phyloP scores from a whole-genome alignment of 73 alveolate species.

The Symbiodinium natans region DNA sequence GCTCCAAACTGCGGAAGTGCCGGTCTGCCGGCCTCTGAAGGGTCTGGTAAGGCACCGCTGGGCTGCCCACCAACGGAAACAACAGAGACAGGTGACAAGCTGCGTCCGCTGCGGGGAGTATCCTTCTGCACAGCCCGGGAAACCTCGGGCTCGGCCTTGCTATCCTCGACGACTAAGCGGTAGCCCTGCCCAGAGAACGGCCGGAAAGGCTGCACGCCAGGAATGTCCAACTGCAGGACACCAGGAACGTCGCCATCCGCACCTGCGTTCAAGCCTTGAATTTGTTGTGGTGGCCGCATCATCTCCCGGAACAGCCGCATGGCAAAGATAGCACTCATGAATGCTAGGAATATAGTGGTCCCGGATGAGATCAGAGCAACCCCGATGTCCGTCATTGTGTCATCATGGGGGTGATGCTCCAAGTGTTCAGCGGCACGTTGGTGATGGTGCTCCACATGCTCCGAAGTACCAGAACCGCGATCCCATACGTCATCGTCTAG shows the following conservation, averaged over 20 bases:
- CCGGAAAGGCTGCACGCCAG: constrained; percentile 62
- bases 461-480: neutral
- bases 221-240: constrained; percentile 27
- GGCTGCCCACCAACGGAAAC: neutral
- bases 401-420: neutral
- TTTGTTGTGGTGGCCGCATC: constrained; percentile 12
- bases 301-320: constrained; percentile 45
- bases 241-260: neutral
- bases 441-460: constrained; percentile 3
- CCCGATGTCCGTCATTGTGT: constrained; percentile 20
- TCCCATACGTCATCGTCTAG: neutral
- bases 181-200: constrained; percentile 75
- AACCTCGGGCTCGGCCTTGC: neutral
- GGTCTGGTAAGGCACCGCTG: neutral
- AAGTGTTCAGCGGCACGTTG: neutral
- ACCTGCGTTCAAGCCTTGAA: neutral
- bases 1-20: neutral
- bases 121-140: neutral
- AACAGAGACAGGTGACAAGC: neutral
- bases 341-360: constrained; percentile 53
- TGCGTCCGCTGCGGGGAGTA: neutral
- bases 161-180: neutral
- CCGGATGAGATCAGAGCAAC: constrained; percentile 51
- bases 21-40: neutral
- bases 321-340: constrained; percentile 66